These are phyloP conservation scores for Clonostachys sp. DNA, from an alignment of 2,329 filamentous ascomycete genomes.

Conservation along the genomic window DNA sequence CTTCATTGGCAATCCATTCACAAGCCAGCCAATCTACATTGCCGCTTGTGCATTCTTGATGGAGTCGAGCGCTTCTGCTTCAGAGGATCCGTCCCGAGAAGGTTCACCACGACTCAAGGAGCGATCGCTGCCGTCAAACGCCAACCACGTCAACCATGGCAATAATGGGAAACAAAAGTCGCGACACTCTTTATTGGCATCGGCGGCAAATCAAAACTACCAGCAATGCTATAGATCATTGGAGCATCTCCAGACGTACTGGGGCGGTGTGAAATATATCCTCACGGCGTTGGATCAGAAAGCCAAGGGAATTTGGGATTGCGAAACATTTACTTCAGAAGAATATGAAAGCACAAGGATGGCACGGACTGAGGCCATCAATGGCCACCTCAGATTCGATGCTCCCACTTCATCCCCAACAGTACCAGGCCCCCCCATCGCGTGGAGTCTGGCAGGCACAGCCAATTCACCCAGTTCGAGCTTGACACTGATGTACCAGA, in stretches of 20 bases:
- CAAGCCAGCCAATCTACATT: slow-evolving; percentile 87
- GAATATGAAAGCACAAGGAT: slow-evolving; percentile 72
- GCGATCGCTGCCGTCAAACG: not conserved
- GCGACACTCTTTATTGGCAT: slow-evolving; percentile 73
- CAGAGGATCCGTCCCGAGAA: slow-evolving; percentile 53
- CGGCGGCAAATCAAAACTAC: slow-evolving; percentile 82
- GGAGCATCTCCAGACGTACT: slow-evolving; percentile 76
- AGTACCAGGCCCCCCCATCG: slow-evolving; percentile 49
- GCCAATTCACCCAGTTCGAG: slow-evolving; percentile 83
- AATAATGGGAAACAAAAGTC: slow-evolving; percentile 27
- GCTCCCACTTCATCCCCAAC: slow-evolving; percentile 41
- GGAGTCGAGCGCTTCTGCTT: slow-evolving; percentile 70
- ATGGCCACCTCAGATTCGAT: slow-evolving; percentile 38
- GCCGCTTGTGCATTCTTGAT: slow-evolving; percentile 85
- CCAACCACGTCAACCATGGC: not conserved
- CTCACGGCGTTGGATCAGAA: slow-evolving; percentile 83
- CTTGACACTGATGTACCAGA: slow-evolving; percentile 75
- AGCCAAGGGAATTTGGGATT: slow-evolving; percentile 80
- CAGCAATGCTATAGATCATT: slow-evolving; percentile 81
- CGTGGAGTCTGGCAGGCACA: slow-evolving; percentile 83
- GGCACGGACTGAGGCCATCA: slow-evolving; percentile 11
- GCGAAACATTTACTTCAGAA: slow-evolving; percentile 61
- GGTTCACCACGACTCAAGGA: slow-evolving; percentile 35
- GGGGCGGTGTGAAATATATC: slow-evolving; percentile 85
- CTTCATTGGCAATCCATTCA: slow-evolving; percentile 84